phyloP scores from a whole-genome alignment of 441 rosid species.

The Croton laevigatus region DNA sequence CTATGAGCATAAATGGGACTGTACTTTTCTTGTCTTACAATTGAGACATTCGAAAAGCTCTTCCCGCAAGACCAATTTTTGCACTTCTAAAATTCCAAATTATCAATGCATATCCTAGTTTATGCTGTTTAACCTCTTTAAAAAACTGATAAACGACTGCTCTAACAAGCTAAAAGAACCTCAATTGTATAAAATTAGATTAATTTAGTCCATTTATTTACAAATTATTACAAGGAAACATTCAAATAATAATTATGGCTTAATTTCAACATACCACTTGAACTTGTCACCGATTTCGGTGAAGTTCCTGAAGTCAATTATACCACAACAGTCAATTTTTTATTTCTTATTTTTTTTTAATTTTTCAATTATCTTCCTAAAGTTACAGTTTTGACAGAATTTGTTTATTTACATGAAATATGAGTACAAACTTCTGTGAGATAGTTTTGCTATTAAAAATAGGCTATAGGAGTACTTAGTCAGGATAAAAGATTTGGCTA shows the following conservation, averaged over 20 bases:
- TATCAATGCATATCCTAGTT: background rate
- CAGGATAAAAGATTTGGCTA: too few species aligned
- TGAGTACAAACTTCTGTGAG: background rate
- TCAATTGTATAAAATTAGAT: background rate
- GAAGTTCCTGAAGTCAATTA: background rate
- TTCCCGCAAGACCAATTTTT: background rate
- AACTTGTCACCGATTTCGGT: too few species aligned
- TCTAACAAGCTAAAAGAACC: background rate
- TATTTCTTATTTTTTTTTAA: too few species aligned
- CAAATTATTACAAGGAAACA: background rate
- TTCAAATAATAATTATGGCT: background rate
- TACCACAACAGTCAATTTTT: background rate
- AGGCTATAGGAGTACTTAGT: background rate
- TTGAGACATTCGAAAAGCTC: background rate
- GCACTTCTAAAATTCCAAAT: background rate
- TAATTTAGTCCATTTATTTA: background rate
- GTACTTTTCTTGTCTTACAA: background rate
- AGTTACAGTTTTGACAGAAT: background rate
- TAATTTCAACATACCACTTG: background rate
- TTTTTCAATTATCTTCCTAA: too few species aligned
- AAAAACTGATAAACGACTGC: background rate
- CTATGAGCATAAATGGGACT: conserved; percentile 1
- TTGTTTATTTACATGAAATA: background rate
- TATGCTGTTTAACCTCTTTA: background rate
- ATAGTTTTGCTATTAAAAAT: too few species aligned